These are phyloP conservation scores for Serendipita vermifera DNA, from an alignment of 768 basidiomycete genomes.

Conservation along the genomic window DNA sequence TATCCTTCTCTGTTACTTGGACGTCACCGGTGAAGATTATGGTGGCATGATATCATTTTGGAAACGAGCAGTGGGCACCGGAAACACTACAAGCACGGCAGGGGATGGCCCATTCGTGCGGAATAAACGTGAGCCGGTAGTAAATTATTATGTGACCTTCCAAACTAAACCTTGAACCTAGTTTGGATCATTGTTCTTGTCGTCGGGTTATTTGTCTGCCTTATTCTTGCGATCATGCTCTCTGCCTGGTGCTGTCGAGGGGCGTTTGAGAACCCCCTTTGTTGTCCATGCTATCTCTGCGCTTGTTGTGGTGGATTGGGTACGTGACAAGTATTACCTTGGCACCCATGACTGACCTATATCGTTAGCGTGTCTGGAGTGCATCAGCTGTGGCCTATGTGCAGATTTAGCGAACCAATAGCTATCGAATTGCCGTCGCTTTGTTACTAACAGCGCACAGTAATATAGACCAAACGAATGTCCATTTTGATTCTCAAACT, in stretches of 20 bases:
- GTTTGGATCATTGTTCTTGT: constrained; percentile 55
- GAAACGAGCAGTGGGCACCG: constrained; percentile 3
- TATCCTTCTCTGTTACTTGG: not conserved
- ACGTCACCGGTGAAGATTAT: not conserved
- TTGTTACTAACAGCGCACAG: too few species aligned
- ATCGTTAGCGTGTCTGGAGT: constrained; percentile 46
- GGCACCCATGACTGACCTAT: not conserved
- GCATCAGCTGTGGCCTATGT: constrained; percentile 56
- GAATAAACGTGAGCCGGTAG: constrained; percentile 15
- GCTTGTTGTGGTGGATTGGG: constrained; percentile 60
- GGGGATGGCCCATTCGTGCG: constrained; percentile 12
- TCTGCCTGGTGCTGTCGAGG: constrained; percentile 57
- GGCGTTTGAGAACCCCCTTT: constrained; percentile 41
- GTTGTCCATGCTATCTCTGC: constrained; percentile 56
- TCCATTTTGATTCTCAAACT: too few species aligned
- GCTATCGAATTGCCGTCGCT: too few species aligned
- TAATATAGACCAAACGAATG: too few species aligned
- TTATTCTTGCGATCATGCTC: constrained; percentile 43
- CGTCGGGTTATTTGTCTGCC: constrained; percentile 44
- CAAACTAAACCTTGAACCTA: constrained; percentile 16
- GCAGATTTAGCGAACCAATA: constrained; percentile 36
- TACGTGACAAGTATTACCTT: constrained; percentile 19
- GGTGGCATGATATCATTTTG: not conserved
- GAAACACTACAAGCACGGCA: not conserved
- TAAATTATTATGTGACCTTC: not conserved